phyloP scores from a whole-genome alignment of 148 eudicot genomes.

The Pharnaceum exiguum region DNA sequence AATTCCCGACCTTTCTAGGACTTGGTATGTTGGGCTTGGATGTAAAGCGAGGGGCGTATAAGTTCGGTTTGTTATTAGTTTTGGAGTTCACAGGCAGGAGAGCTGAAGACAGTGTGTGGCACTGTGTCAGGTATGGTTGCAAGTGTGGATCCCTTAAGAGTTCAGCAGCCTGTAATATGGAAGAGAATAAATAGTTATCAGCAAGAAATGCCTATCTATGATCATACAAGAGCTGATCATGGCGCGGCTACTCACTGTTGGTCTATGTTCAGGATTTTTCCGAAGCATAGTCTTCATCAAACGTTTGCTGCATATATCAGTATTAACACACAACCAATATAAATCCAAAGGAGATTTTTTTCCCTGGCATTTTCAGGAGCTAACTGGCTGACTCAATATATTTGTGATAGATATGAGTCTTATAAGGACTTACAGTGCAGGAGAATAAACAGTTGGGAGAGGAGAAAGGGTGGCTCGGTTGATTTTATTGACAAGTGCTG shows the following conservation, averaged over 20 bases:
- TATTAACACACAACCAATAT: background rate
- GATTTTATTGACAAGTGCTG: constrained; percentile 51
- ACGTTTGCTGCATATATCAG: constrained; percentile 33
- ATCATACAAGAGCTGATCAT: too few relatives aligned
- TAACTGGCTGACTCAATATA: background rate
- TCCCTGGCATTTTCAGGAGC: too few relatives aligned
- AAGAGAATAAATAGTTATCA: background rate
- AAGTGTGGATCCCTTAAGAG: constrained; percentile 45
- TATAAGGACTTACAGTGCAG: constrained; percentile 49
- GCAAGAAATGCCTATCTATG: background rate
- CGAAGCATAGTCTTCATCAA: constrained; percentile 53
- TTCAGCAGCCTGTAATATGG: constrained; percentile 37
- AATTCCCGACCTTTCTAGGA: constrained; percentile 5
- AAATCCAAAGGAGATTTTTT: too few relatives aligned
- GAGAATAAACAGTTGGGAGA: constrained; percentile 51
- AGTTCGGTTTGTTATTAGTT: constrained; percentile 11
- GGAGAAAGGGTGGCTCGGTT: constrained; percentile 60
- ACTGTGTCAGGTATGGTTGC: constrained; percentile 46
- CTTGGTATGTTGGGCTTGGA: constrained; percentile 13
- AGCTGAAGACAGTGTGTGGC: constrained; percentile 32
- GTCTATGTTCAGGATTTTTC: constrained; percentile 53
- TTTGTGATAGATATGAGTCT: constrained; percentile 7
- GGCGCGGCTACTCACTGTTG: constrained; percentile 45
- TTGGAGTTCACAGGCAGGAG: constrained; percentile 41
- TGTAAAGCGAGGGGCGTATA: background rate